phyloP scores from a whole-genome alignment of 1,139 yeast genomes.

The Kurtzmaniella quercitrusa region DNA sequence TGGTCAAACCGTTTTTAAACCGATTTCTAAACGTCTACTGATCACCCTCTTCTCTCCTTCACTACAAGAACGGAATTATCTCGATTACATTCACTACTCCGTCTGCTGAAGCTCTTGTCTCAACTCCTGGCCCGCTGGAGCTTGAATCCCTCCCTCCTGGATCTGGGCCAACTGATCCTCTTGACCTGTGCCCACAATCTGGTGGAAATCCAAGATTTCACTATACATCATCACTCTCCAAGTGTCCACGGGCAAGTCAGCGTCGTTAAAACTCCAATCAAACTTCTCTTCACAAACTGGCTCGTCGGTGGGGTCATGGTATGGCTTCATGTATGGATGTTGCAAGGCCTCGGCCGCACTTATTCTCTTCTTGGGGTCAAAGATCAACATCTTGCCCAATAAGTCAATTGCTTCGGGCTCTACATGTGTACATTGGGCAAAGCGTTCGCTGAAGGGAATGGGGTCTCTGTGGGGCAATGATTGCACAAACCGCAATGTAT shows the following conservation, averaged over 20 bases:
- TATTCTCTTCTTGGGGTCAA: slow-evolving; percentile 91
- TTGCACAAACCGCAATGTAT: slow-evolving; percentile 89
- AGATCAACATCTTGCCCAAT: slow-evolving; percentile 83
- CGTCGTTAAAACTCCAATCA: slow-evolving; percentile 98
- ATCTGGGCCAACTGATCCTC: slow-evolving; percentile 27
- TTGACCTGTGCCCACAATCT: slow-evolving; percentile 43
- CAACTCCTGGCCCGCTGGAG: slow-evolving; percentile 11
- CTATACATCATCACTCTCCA: slow-evolving; percentile 99
- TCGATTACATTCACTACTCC: neutral
- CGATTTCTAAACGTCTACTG: too few relatives aligned
- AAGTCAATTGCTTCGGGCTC: slow-evolving; percentile 92
- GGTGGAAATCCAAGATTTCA: slow-evolving; percentile 93
- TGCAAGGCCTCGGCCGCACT: slow-evolving; percentile 87
- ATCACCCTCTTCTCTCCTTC: too few relatives aligned
- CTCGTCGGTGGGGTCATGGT: slow-evolving; percentile 97
- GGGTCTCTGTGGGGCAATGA: slow-evolving; percentile 92
- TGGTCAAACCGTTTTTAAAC: too few relatives aligned
- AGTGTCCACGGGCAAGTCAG: slow-evolving; percentile 94
- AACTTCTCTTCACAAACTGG: slow-evolving; percentile 90
- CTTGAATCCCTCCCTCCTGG: slow-evolving; percentile 29
- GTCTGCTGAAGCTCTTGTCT: neutral
- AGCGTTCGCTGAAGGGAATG: slow-evolving; percentile 78
- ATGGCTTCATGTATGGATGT: slow-evolving; percentile 94
- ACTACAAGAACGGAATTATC: neutral
- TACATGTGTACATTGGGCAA: slow-evolving; percentile 60